Evolutionary conservation across 2,329 filamentous ascomycete genomes (phyloP).

Genomic region (Domatiomyces globalis): DNA sequence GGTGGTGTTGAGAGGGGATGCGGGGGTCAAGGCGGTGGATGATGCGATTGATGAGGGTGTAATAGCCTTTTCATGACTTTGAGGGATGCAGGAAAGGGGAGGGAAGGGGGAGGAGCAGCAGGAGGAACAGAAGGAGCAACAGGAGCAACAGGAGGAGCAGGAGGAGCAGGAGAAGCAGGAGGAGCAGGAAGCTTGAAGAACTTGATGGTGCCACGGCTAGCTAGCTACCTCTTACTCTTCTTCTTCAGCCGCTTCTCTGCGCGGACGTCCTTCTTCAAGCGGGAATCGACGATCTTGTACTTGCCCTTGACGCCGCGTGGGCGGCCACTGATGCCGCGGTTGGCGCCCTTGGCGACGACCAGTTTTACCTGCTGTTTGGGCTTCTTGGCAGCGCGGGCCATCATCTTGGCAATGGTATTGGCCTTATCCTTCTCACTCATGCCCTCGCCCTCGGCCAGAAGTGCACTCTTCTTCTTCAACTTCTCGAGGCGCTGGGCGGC

Average conservation of each 20-base stretch:
- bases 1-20: background rate
- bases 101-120: no score
- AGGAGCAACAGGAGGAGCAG: background rate
- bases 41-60: background rate
- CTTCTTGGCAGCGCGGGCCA: slow-evolving; percentile 61
- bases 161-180: background rate
- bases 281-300: slow-evolving; percentile 91
- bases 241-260: slow-evolving; percentile 70
- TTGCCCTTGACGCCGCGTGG: slow-evolving; percentile 87
- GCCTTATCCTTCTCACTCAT: slow-evolving; percentile 96
- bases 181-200: no score
- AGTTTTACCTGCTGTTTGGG: slow-evolving; percentile 69
- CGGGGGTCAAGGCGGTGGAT: background rate
- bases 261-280: slow-evolving; percentile 92
- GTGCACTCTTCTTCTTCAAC: slow-evolving; percentile 89
- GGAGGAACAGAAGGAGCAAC: background rate
- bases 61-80: background rate
- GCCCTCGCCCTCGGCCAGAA: slow-evolving; percentile 75
- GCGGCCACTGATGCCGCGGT: slow-evolving; percentile 71
- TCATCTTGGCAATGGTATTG: slow-evolving; percentile 62
- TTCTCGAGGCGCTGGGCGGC: slow-evolving; percentile 83
- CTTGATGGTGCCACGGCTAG: no score
- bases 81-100: no score
- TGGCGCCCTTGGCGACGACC: slow-evolving; percentile 72
- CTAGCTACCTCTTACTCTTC: slow-evolving; percentile 42